A percentile compares a stretch with the other conserved stretches of the same genome.
phyloP scores from a whole-genome alignment of 495 filamentous ascomycete genomes.

The Lasiosphaeriaceae sp. region DNA sequence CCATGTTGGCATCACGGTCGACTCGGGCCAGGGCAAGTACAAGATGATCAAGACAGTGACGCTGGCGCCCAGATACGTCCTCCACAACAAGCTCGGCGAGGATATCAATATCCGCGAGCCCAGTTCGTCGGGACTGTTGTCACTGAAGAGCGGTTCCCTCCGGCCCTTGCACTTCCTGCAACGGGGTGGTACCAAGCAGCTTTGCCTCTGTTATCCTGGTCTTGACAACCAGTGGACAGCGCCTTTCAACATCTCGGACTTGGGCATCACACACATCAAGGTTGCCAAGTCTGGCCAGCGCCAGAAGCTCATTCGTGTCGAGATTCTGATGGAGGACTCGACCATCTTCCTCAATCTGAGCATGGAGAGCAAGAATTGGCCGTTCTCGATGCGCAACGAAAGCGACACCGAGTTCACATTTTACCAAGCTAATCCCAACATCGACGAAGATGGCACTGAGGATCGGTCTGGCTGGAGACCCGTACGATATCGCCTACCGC shows the following conservation, averaged over 20 bases:
- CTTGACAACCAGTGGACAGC: slow-evolving; percentile 98
- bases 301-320: slow-evolving; percentile 81
- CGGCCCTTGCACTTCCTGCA: slow-evolving; percentile 85
- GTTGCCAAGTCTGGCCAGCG: slow-evolving; percentile 84
- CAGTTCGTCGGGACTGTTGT: slow-evolving; percentile 73
- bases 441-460: slow-evolving; percentile 79
- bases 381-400: slow-evolving; percentile 97
- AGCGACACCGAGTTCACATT: slow-evolving; percentile 95
- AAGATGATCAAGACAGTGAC: slow-evolving; percentile 94
- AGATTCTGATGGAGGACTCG: slow-evolving; percentile 84
- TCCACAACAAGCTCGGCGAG: slow-evolving; percentile 89
- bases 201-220: slow-evolving; percentile 89
- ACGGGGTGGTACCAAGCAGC: slow-evolving; percentile 72
- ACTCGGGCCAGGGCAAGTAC: slow-evolving; percentile 93
- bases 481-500: slow-evolving; percentile 87
- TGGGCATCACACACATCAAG: slow-evolving; percentile 89
- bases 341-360: slow-evolving; percentile 91
- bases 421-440: slow-evolving; percentile 69
- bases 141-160: slow-evolving; percentile 68
- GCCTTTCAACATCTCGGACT: slow-evolving; percentile 91
- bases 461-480: slow-evolving; percentile 83
- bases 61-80: slow-evolving; percentile 85
- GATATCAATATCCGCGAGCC: slow-evolving; percentile 87
- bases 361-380: slow-evolving; percentile 90
- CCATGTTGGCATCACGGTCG: slow-evolving; percentile 82